Base-by-base conservation (phyloP, 768 basidiomycete genomes). In the Tubosaeta brunneosetosa region DNA sequence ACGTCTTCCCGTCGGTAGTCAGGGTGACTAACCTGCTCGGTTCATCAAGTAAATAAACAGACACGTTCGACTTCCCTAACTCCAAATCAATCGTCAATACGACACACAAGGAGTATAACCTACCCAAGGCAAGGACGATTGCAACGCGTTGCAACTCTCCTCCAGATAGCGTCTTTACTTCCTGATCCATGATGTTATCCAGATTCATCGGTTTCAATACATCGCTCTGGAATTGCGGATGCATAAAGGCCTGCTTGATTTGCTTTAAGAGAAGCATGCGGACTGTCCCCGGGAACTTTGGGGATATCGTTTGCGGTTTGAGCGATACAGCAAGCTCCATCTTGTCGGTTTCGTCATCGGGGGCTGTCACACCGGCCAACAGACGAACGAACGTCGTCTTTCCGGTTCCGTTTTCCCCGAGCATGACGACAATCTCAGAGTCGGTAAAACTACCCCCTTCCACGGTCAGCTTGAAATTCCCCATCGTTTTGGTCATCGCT, bases 171-270 rank as follows among this genome's bases (percentile, higher is more conserved):
- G 95, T 98, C 77, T 93, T 93, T 19, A 99, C 97, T 34, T 97
- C 93, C 73, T 99, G 94, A 69, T 99, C 97, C 76, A 99, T 85
- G 56, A 99, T 86, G 51, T 83, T 81, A 38, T 99, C 97, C 63
- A 99, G 70, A 67, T 74, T 91, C 95, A 99, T 97, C 25, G 95
- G 95, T 74, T 98, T 98, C 56, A 98, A 73, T 42, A 98, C 97
- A 66, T 98, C 97, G 38, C 89, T 90, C 71, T 95, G 91, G 87
- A 99, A 99, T 71, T 98, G 97, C n/a, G 94, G 88, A 69, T 97
- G 94, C 94, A 98, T 95, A 74, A 97, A 97, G 29, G 93, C 84
- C 19, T 81, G 77, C 73, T 95, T 94, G 75, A 98, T 97, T 71
- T 88, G 84, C 76, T 97, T 97, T 47, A 99, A 66, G 52, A 99